phyloP scores from a whole-genome alignment of 768 basidiomycete genomes.

The Coprinopsis strossmayeri region DNA sequence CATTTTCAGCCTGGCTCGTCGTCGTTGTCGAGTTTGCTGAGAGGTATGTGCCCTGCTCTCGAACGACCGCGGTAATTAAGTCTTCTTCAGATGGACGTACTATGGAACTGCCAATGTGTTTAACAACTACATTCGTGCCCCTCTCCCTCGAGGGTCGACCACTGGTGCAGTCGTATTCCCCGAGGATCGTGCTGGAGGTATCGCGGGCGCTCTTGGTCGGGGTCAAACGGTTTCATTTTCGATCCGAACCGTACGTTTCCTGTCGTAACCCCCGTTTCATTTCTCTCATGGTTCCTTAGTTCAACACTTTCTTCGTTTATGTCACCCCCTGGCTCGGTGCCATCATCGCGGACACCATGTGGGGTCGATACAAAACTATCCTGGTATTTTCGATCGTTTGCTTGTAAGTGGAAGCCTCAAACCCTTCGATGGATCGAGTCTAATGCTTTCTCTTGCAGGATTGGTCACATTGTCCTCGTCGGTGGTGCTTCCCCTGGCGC shows the following conservation, averaged over 20 bases:
- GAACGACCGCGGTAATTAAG: not conserved
- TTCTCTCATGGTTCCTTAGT: conserved; percentile 17
- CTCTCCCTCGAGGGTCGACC: conserved; percentile 39
- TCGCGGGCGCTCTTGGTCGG: conserved; percentile 42
- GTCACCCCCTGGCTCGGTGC: conserved; percentile 46
- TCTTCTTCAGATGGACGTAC: conserved; percentile 36
- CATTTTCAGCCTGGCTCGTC: conserved; percentile 35
- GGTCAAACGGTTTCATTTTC: conserved; percentile 46
- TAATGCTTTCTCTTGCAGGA: not conserved
- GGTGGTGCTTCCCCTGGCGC: conserved; percentile 35
- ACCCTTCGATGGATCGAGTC: not conserved
- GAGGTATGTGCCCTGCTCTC: conserved; percentile 28
- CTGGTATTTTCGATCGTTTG: conserved; percentile 43
- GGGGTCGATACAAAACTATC: conserved; percentile 56
- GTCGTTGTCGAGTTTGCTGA: conserved; percentile 48
- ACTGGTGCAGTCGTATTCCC: conserved; percentile 33
- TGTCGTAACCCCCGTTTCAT: conserved; percentile 15
- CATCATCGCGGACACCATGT: conserved; percentile 47
- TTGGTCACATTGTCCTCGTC: conserved; percentile 42
- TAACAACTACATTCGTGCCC: conserved; percentile 50
- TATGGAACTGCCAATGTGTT: conserved; percentile 45
- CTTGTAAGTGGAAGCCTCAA: conserved; percentile 16
- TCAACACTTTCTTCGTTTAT: conserved; percentile 48
- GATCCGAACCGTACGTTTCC: conserved; percentile 25
- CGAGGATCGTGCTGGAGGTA: conserved; percentile 25